Percentiles rank a stretch among this genome's conserved stretches.
phyloP scores from a whole-genome alignment of 768 basidiomycete species.

The Terana coerulea region DNA sequence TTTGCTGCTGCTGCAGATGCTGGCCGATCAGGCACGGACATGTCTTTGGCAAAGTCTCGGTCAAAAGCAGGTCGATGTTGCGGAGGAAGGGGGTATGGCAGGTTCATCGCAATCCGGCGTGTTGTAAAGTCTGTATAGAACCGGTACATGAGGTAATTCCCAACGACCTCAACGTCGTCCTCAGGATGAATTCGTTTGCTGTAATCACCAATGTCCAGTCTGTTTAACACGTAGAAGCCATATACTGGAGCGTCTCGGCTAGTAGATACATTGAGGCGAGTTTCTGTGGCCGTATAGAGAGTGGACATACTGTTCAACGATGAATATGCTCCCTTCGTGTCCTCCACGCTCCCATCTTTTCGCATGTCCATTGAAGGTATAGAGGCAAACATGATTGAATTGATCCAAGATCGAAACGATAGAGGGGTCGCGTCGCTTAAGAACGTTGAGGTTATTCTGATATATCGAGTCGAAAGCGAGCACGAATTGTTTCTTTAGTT shows the following conservation, averaged over 20 bases:
- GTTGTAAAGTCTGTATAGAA: constrained; percentile 67
- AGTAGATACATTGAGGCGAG: constrained; percentile 11
- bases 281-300: not conserved
- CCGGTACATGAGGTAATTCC: constrained; percentile 68
- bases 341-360: constrained; percentile 78
- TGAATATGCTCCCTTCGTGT: constrained; percentile 85
- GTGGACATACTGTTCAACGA: constrained; percentile 70
- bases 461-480: constrained; percentile 36
- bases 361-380: constrained; percentile 59
- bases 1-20: constrained; percentile 24
- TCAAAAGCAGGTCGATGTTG: constrained; percentile 20
- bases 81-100: constrained; percentile 21
- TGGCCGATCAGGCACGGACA: constrained; percentile 38
- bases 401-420: constrained; percentile 82
- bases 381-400: constrained; percentile 83
- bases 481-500: constrained; percentile 17
- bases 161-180: constrained; percentile 62
- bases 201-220: constrained; percentile 76
- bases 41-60: constrained; percentile 24
- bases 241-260: constrained; percentile 80
- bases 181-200: constrained; percentile 73
- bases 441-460: constrained; percentile 74
- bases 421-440: constrained; percentile 73
- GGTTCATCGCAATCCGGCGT: constrained; percentile 28
- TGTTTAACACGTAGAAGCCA: constrained; percentile 82